Evolutionary conservation across 1,284 basidiomycete species (phyloP).

Genomic region (Kwoniella shivajii): DNA sequence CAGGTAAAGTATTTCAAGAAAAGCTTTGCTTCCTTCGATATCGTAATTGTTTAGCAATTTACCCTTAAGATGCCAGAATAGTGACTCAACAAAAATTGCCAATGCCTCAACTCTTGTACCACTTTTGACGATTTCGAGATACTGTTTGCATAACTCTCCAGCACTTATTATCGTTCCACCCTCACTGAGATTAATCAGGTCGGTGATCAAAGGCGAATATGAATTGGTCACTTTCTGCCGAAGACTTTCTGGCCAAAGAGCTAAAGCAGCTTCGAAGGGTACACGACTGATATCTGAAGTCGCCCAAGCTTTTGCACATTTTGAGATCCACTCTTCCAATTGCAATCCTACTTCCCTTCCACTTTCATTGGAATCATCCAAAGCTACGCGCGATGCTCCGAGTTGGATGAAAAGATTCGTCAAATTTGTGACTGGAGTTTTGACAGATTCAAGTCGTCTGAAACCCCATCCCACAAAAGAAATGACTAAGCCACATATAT

Average conservation of each 20-base stretch:
- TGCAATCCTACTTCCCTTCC: slow-evolving; percentile 1
- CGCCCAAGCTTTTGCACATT: slow-evolving; percentile 16
- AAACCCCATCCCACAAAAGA: slow-evolving; percentile 79
- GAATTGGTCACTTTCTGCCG: slow-evolving; percentile 4
- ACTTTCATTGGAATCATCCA: not conserved
- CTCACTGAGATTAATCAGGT: slow-evolving; percentile 9
- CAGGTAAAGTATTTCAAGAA: slow-evolving; percentile 67
- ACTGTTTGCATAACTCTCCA: slow-evolving; percentile 21
- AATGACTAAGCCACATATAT: slow-evolving; percentile 69
- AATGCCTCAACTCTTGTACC: slow-evolving; percentile 1
- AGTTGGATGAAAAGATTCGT: slow-evolving; percentile 35
- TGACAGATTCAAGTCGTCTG: slow-evolving; percentile 36
- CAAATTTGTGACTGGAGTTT: slow-evolving; percentile 10
- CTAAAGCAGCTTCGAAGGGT: slow-evolving; percentile 25
- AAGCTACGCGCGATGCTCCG: slow-evolving; percentile 13
- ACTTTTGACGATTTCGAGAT: slow-evolving; percentile 6
- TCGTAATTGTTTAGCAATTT: slow-evolving; percentile 64
- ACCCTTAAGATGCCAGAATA: slow-evolving; percentile 81
- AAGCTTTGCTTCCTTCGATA: slow-evolving; percentile 69
- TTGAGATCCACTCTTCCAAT: slow-evolving; percentile 27
- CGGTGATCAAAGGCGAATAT: slow-evolving; percentile 8
- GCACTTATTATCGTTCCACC: slow-evolving; percentile 1
- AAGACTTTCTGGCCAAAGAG: slow-evolving; percentile 34
- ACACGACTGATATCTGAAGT: not conserved
- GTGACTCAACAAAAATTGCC: slow-evolving; percentile 41